Base-by-base conservation (phyloP, 78 protist species). In the Dictyostelium capitatum region DNA sequence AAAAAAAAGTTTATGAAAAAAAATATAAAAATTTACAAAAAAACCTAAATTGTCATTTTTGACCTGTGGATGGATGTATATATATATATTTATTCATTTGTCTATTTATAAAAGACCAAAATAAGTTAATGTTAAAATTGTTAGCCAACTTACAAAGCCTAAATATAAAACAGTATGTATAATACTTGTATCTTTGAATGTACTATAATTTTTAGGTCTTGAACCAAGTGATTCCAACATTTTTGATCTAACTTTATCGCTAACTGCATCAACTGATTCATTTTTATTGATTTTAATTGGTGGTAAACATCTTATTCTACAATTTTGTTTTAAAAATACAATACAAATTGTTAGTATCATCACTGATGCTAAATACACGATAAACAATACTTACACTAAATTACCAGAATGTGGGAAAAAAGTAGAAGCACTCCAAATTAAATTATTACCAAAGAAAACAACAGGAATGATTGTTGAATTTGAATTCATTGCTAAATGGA, bases 401-500 rank as follows among this genome's bases (percentile, higher is more conserved):
- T 6, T 23, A 37, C 93, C 93, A 50, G 72, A 57, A 50, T 77
- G 53, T 77, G 93, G 93, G 7, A 87, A 64, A 41, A 77, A 23
- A 10, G 41, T 46, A 7, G 4, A 15, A 5, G 57, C n/a, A 30
- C 51, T 70, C 83, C 84, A 87, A 12, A 87, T 11, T 65, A 64
- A 57, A 64, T 78, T 43, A 17, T 74, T 77, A 20, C 93, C 93
- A 74, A 74, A 87, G 28, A 77, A 78, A 41, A 46, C 46, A 20
- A 77, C 84, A 19, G 93, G 93, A 11, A 57, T 37, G 32, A 87
- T 87, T 6, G 0, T 14, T 25, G 93, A 80, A 9, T 82, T 53
- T 19, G 95, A 62, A 25, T 73, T 54, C 6, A 74, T 47, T 43
- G 95, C 82, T 70, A 91, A 50, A 70, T 91, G 95, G 81, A 91